phyloP scores from a whole-genome alignment of 148 eudicot genomes.

The Mesembryanthemum crystallinum region DNA sequence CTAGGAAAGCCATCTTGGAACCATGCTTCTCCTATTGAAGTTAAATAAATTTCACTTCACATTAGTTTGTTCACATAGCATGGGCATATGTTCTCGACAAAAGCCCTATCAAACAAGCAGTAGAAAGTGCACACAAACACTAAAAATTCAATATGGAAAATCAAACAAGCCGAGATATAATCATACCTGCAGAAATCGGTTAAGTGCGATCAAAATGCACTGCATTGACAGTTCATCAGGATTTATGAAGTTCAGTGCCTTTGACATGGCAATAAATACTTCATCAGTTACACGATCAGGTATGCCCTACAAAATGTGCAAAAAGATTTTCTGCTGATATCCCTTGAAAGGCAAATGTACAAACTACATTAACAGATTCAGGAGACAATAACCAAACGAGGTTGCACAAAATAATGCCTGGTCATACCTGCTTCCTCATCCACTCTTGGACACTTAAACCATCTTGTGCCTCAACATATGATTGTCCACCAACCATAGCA shows the following conservation, averaged over 20 bases:
- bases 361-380: constrained; percentile 9
- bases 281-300: constrained; percentile 96
- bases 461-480: constrained; percentile 98
- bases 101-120: background rate
- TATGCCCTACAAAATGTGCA: constrained; percentile 56
- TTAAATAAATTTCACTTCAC: background rate
- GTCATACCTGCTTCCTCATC: constrained; percentile 93
- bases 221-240: constrained; percentile 99
- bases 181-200: constrained; percentile 89
- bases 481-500: constrained; percentile 89
- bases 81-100: background rate
- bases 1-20: constrained; percentile 97
- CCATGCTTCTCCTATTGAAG: constrained; percentile 89
- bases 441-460: constrained; percentile 90
- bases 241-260: constrained; percentile 95
- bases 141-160: background rate
- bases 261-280: constrained; percentile 99
- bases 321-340: constrained; percentile 5
- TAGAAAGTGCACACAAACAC: background rate
- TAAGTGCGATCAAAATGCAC: constrained; percentile 94
- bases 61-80: constrained; percentile 16
- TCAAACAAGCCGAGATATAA: constrained; percentile 1
- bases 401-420: background rate
- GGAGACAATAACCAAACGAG: constrained; percentile 1
- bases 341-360: constrained; percentile 7